Evolutionary conservation across 1,139 yeast species (phyloP).

Genomic region (Meyerozyma athensensis): DNA sequence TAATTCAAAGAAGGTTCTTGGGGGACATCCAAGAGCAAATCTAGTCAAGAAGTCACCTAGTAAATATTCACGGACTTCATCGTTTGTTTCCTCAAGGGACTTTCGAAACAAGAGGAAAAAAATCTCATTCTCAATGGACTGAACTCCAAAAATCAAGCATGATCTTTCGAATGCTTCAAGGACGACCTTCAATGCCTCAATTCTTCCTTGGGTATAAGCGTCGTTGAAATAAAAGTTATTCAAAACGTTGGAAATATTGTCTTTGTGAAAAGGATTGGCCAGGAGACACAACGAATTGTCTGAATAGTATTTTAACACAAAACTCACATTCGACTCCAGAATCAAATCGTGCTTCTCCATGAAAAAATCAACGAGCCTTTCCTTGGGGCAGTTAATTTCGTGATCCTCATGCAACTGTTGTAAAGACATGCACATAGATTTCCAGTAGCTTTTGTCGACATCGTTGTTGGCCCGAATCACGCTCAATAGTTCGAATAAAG

Average conservation of each 20-base stretch:
- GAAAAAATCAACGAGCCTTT: constrained; percentile 40
- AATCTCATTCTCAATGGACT: constrained; percentile 23
- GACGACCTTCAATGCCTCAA: constrained; percentile 39
- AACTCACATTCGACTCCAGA: constrained; percentile 31
- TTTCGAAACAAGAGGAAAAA: constrained; percentile 26
- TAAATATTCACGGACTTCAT: constrained; percentile 28
- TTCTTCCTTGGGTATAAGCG: constrained; percentile 27
- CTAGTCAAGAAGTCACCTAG: constrained; percentile 27
- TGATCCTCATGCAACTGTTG: constrained; percentile 30
- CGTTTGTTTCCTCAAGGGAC: constrained; percentile 25
- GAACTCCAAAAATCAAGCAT: constrained; percentile 20
- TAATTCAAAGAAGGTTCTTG: constrained; percentile 20
- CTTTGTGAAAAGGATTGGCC: constrained; percentile 49
- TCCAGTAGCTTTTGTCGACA: constrained; percentile 31
- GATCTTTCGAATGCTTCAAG: constrained; percentile 40
- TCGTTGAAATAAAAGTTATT: constrained; percentile 37
- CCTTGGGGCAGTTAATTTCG: constrained; percentile 42
- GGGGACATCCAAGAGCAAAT: constrained; percentile 22
- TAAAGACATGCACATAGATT: constrained; percentile 33
- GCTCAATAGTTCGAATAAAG: constrained; percentile 35
- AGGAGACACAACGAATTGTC: constrained; percentile 53
- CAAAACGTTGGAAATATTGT: constrained; percentile 42
- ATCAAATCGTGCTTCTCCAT: constrained; percentile 33
- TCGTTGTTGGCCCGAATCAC: constrained; percentile 20
- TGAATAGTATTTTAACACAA: constrained; percentile 43